phyloP scores from a whole-genome alignment of 2,329 filamentous ascomycete genomes.

The Neopestalotiopsis sp. region DNA sequence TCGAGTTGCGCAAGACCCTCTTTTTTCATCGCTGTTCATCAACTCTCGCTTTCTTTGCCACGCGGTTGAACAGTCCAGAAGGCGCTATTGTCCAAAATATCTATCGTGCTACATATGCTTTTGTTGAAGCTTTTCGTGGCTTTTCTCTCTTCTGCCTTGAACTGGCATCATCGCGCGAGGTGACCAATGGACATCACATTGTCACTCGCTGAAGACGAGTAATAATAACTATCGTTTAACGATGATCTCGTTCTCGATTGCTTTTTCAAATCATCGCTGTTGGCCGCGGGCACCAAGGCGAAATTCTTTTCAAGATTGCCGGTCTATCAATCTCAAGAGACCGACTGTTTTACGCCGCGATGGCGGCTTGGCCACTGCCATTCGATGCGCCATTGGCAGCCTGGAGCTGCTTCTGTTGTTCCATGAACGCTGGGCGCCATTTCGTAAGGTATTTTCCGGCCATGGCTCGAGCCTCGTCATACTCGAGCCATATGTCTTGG shows the following conservation, averaged over 20 bases:
- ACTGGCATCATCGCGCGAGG: not conserved
- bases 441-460: constrained; percentile 67
- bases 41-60: not conserved
- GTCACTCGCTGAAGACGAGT: not conserved
- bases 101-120: not conserved
- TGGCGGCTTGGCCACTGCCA: constrained; percentile 5
- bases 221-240: not conserved
- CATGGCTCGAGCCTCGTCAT: constrained; percentile 66
- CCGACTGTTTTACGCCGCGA: not conserved
- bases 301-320: not conserved
- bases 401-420: constrained; percentile 24
- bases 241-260: not conserved
- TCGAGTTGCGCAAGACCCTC: not conserved
- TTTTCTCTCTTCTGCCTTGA: not conserved
- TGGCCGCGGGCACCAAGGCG: not conserved
- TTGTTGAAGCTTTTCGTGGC: not conserved
- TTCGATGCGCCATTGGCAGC: not conserved
- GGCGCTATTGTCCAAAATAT: not conserved
- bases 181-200: not conserved
- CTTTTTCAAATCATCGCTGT: not conserved
- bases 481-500: constrained; percentile 70
- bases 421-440: constrained; percentile 62
- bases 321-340: not conserved
- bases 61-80: not conserved
- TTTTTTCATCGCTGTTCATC: not conserved